Percentiles rank a stretch among this genome's conserved stretches.
phyloP scores from a whole-genome alignment of 2,329 filamentous ascomycete genomes.

The Verticillium nubilum region DNA sequence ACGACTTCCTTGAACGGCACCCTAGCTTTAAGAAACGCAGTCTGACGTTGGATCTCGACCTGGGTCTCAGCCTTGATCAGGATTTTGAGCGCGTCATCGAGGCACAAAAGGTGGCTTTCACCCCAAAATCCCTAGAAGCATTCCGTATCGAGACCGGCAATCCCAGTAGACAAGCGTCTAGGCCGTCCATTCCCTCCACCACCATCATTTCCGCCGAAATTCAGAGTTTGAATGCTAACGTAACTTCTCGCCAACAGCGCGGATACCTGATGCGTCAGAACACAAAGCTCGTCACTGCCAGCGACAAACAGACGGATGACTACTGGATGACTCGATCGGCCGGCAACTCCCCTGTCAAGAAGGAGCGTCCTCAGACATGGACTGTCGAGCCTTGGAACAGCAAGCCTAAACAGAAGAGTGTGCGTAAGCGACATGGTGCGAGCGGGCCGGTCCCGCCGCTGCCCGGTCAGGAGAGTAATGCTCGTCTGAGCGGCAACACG shows the following conservation, averaged over 20 bases:
- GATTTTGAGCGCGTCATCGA: constrained; percentile 96
- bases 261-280: constrained; percentile 98
- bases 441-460: constrained; percentile 71
- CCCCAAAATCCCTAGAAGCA: constrained; percentile 19
- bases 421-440: constrained; percentile 49
- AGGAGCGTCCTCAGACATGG: constrained; percentile 83
- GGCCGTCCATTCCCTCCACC: constrained; percentile 8
- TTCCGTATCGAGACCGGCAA: constrained; percentile 16
- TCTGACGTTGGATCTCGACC: constrained; percentile 74
- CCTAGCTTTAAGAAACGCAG: constrained; percentile 77
- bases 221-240: constrained; percentile 52
- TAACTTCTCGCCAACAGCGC: constrained; percentile 66
- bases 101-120: constrained; percentile 83
- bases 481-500: constrained; percentile 56
- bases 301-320: constrained; percentile 62
- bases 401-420: constrained; percentile 61
- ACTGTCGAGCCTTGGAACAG: constrained; percentile 96
- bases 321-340: constrained; percentile 51
- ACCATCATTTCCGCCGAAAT: constrained; percentile 8
- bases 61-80: constrained; percentile 80
- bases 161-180: constrained; percentile 41
- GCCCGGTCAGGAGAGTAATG: constrained; percentile 82
- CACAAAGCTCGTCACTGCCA: constrained; percentile 94
- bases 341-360: constrained; percentile 66
- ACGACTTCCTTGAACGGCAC: constrained; percentile 52